phyloP scores from a whole-genome alignment of 768 basidiomycete species.

The Phallus indusiatus region DNA sequence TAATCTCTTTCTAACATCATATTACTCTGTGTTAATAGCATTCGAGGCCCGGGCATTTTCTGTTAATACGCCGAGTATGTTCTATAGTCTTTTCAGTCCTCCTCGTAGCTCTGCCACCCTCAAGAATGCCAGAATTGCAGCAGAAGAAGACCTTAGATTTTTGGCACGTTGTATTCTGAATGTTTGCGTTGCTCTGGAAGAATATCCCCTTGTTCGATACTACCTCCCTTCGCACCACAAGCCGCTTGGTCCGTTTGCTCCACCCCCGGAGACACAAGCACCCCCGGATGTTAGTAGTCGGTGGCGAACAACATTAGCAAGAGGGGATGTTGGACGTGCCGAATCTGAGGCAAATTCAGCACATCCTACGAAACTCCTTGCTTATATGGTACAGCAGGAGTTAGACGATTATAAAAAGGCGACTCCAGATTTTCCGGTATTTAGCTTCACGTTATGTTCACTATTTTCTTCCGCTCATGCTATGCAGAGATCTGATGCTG shows the following conservation, averaged over 20 bases:
- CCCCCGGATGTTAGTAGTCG: slow-evolving; percentile 57
- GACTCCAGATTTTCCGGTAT: slow-evolving; percentile 82
- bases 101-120: slow-evolving; percentile 48
- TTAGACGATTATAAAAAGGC: slow-evolving; percentile 81
- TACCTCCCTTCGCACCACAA: slow-evolving; percentile 76
- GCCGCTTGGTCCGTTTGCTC: slow-evolving; percentile 78
- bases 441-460: slow-evolving; percentile 20
- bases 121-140: slow-evolving; percentile 56
- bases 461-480: slow-evolving; percentile 8
- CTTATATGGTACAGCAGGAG: slow-evolving; percentile 72
- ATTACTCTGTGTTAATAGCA: slow-evolving; percentile 34
- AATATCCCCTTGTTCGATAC: slow-evolving; percentile 89
- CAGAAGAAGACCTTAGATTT: slow-evolving; percentile 83
- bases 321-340: slow-evolving; percentile 58
- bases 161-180: slow-evolving; percentile 62
- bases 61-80: slow-evolving; percentile 62
- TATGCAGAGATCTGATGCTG: slow-evolving; percentile 26
- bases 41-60: slow-evolving; percentile 83
- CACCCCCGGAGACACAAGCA: slow-evolving; percentile 33
- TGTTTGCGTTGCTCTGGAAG: slow-evolving; percentile 80
- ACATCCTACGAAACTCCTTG: slow-evolving; percentile 71
- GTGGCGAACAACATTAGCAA: slow-evolving; percentile 77
- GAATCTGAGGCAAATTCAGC: slow-evolving; percentile 66
- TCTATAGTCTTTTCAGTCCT: slow-evolving; percentile 86
- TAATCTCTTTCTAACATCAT: background rate